These are phyloP conservation scores for Kodamaea jinghongensis DNA, from an alignment of 805 yeast genomes.

Conservation along the genomic window DNA sequence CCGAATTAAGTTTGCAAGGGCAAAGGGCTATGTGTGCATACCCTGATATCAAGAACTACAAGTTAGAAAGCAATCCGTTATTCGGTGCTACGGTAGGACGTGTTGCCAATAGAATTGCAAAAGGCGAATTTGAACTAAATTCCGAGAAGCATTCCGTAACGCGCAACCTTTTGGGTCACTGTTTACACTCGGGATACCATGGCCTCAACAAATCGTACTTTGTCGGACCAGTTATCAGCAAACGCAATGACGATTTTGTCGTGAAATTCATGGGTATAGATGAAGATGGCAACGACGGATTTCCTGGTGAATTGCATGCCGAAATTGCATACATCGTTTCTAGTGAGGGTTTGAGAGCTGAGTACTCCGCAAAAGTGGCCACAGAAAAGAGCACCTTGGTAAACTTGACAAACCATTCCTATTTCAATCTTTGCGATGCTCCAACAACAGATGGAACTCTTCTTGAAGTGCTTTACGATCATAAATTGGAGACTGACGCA, in stretches of 20 bases:
- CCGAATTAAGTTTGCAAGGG: conserved; percentile 39
- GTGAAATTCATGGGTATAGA: conserved; percentile 44
- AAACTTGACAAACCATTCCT: conserved; percentile 61
- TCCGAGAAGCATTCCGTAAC: conserved; percentile 42
- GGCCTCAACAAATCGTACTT: conserved; percentile 53
- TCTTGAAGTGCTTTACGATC: conserved; percentile 35
- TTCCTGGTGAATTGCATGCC: conserved; percentile 56
- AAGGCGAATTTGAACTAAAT: conserved; percentile 41
- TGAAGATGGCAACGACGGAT: conserved; percentile 50
- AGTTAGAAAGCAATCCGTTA: conserved; percentile 41
- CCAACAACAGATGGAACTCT: conserved; percentile 30
- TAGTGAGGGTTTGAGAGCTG: conserved; percentile 41
- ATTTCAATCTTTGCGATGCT: conserved; percentile 47
- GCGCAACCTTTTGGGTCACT: conserved; percentile 40
- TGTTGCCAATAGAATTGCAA: conserved; percentile 56
- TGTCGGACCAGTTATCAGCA: conserved; percentile 51
- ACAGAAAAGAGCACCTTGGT: conserved; percentile 46
- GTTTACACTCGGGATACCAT: conserved; percentile 53
- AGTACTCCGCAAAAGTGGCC: conserved; percentile 43
- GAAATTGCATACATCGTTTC: conserved; percentile 45
- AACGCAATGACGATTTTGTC: conserved; percentile 27
- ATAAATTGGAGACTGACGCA: conserved; percentile 42
- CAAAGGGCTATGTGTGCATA: conserved; percentile 40
- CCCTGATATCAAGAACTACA: conserved; percentile 30
- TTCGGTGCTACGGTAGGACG: conserved; percentile 68